A percentile compares a stretch with the other conserved stretches of the same genome.
Conservation (phyloP, 192 early-diverging fungal species). For the Podochytrium sp. region DNA sequence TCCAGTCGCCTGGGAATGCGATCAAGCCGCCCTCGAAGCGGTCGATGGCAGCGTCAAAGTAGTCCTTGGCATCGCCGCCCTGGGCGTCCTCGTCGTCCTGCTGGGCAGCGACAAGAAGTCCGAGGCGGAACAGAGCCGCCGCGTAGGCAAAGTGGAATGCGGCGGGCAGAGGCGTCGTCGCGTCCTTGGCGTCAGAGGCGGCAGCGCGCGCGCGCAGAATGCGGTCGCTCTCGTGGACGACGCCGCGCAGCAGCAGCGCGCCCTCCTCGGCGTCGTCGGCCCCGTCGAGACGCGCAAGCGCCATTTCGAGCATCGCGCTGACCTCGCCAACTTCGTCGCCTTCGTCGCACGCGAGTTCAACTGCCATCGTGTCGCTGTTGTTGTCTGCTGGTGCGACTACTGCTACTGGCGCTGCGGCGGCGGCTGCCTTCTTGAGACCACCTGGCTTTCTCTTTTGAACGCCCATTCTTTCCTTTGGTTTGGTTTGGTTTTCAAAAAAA, state of each 20-base stretch:
- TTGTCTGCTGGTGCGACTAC: neutral
- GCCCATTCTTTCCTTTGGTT: neutral
- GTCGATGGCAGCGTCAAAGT: slow-evolving; percentile 35
- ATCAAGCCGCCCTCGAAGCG: slow-evolving; percentile 28
- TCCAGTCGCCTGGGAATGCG: neutral
- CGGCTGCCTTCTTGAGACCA: slow-evolving; percentile 26
- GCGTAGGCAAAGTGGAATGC: slow-evolving; percentile 40
- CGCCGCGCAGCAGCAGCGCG: slow-evolving; percentile 33
- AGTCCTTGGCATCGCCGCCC: neutral
- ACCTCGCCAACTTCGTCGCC: slow-evolving; percentile 20
- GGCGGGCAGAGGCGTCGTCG: slow-evolving; percentile 18
- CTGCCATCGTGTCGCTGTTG: slow-evolving; percentile 10
- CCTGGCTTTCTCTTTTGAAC: slow-evolving; percentile 15
- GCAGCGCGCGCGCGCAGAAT: slow-evolving; percentile 24
- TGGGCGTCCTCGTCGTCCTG: slow-evolving; percentile 1
- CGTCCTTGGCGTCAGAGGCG: neutral
- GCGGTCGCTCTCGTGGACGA: slow-evolving; percentile 41
- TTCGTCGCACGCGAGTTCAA: neutral
- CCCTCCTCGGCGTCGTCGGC: slow-evolving; percentile 37
- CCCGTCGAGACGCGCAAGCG: slow-evolving; percentile 16
- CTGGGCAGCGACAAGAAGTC: neutral
- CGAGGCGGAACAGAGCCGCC: slow-evolving; percentile 34
- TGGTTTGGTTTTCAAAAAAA: neutral
- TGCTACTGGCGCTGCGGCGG: neutral
- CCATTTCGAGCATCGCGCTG: slow-evolving; percentile 9